Conservation (phyloP, 257 asterid genomes). For the Penstemon newberryi region DNA sequence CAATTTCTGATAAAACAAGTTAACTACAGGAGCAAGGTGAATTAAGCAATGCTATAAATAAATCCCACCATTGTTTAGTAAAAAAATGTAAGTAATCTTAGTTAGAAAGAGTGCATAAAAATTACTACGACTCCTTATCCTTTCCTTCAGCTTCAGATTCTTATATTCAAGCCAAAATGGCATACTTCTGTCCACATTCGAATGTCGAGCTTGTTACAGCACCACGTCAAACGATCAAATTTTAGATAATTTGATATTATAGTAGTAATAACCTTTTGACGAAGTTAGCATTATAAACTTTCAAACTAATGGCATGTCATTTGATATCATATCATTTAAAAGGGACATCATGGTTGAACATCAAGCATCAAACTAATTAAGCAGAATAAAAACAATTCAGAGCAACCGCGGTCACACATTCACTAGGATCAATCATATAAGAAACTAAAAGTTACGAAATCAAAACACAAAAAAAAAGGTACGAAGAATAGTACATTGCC, state of each 20-base stretch:
- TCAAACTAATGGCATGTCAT: too few relatives aligned
- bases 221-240: too few relatives aligned
- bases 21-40: constrained; percentile 2
- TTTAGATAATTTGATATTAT: too few relatives aligned
- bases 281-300: too few relatives aligned
- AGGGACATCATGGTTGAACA: neutral
- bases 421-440: constrained; percentile 12
- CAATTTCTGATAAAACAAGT: neutral
- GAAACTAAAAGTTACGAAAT: neutral
- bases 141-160: neutral
- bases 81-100: neutral
- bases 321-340: too few relatives aligned
- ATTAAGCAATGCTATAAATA: neutral
- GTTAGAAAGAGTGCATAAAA: neutral
- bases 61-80: neutral
- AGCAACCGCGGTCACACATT: neutral
- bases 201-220: neutral
- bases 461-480: neutral
- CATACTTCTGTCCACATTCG: neutral
- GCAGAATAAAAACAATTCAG: neutral
- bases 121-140: neutral
- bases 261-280: too few relatives aligned
- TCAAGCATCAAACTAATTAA: constrained; percentile 6
- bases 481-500: constrained; percentile 71
- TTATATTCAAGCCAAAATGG: neutral